Evolutionary conservation across 2,329 filamentous ascomycete species (phyloP).

Genomic region (Sarocladiaceae sp.): DNA sequence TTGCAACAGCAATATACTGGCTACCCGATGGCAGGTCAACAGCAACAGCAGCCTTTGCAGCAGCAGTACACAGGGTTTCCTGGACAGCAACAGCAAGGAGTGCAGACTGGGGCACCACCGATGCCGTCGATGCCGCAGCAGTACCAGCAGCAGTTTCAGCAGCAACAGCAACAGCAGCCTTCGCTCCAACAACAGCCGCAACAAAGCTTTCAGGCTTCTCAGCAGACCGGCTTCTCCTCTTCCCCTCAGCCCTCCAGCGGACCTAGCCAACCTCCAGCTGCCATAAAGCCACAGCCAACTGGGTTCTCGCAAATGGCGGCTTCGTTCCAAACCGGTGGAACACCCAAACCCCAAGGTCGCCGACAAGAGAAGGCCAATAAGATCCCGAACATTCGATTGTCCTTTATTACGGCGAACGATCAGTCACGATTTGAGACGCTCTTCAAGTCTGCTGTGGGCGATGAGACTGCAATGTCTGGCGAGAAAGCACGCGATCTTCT

Average conservation of each 20-base stretch:
- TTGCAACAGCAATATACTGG: constrained; percentile 58
- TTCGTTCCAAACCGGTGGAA: constrained; percentile 54
- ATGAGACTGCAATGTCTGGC: constrained; percentile 79
- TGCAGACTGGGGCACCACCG: constrained; percentile 50
- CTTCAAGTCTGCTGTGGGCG: constrained; percentile 91
- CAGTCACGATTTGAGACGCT: constrained; percentile 96
- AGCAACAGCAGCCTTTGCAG: constrained; percentile 57
- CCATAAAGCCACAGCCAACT: constrained; percentile 62
- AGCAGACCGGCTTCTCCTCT: constrained; percentile 42
- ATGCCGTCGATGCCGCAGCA: constrained; percentile 58
- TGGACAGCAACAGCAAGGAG: constrained; percentile 28
- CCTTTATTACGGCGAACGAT: constrained; percentile 92
- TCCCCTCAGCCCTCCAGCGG: constrained; percentile 44
- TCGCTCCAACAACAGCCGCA: constrained; percentile 33
- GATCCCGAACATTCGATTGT: constrained; percentile 90
- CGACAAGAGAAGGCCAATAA: constrained; percentile 54
- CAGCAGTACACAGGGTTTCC: constrained; percentile 66
- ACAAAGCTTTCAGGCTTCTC: constrained; percentile 34
- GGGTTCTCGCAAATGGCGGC: constrained; percentile 65
- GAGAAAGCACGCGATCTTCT: constrained; percentile 90
- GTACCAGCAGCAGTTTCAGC: constrained; percentile 55
- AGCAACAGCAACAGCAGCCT: constrained; percentile 43
- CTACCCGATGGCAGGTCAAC: constrained; percentile 49
- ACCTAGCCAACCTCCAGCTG: constrained; percentile 46
- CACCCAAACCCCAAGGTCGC: constrained; percentile 39